Conservation (phyloP, 2,329 filamentous ascomycete species). For the Amylocarpus encephaloides region DNA sequence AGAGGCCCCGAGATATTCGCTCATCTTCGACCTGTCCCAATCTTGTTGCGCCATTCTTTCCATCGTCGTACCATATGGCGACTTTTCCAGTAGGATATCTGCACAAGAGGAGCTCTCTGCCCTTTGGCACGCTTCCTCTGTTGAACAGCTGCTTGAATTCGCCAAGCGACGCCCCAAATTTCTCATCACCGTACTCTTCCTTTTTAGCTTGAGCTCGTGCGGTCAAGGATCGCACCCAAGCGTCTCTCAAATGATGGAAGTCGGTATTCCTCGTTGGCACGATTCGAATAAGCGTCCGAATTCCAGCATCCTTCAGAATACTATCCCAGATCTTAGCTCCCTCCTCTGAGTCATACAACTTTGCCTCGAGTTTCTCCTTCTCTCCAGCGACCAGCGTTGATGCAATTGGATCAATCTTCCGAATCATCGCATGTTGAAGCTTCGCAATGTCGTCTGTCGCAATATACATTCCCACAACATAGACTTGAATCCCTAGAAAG, state of each 20-base stretch:
- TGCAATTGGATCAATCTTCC: constrained; percentile 67
- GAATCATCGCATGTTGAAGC: constrained; percentile 73
- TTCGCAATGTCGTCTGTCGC: constrained; percentile 73
- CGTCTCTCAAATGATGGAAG: constrained; percentile 86
- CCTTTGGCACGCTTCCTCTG: constrained; percentile 73
- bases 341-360: constrained; percentile 62
- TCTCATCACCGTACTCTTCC: constrained; percentile 57
- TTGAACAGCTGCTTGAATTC: constrained; percentile 80
- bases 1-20: constrained; percentile 72
- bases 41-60: constrained; percentile 42
- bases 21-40: constrained; percentile 74
- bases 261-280: constrained; percentile 91
- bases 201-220: constrained; percentile 59
- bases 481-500: constrained; percentile 85
- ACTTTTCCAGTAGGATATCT: constrained; percentile 61
- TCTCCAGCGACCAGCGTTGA: constrained; percentile 79
- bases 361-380: constrained; percentile 63
- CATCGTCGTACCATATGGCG: constrained; percentile 59
- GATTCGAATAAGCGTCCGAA: constrained; percentile 76
- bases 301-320: constrained; percentile 58
- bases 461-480: constrained; percentile 89
- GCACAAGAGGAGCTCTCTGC: constrained; percentile 66
- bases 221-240: constrained; percentile 80
- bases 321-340: constrained; percentile 70
- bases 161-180: constrained; percentile 67